Evolutionary conservation across 495 filamentous ascomycete genomes (phyloP).

Genomic region (Aspergillus kassunensis): DNA sequence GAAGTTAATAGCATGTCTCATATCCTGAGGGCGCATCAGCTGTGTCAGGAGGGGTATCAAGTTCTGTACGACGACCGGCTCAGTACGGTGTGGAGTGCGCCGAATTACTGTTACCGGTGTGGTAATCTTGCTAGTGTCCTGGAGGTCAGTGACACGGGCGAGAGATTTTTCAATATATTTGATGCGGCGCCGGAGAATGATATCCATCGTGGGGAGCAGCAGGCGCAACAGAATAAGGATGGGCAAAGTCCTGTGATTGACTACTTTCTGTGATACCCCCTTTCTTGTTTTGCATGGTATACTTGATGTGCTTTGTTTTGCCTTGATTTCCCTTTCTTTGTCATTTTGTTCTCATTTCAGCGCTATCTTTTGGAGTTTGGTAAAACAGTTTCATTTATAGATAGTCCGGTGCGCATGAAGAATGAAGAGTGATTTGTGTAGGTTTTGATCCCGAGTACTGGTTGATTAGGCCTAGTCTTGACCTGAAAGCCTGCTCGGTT

Average conservation of each 20-base stretch:
- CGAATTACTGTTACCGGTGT: constrained; percentile 95
- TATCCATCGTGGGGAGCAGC: constrained; percentile 70
- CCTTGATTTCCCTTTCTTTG: constrained; percentile 1
- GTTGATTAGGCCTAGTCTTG: background rate
- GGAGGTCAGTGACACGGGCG: constrained; percentile 87
- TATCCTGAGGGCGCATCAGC: constrained; percentile 92
- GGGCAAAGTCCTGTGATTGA: constrained; percentile 60
- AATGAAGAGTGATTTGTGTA: constrained; percentile 14
- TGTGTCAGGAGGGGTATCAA: constrained; percentile 96
- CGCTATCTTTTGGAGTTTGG: constrained; percentile 29
- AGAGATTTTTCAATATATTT: constrained; percentile 95
- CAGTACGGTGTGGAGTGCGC: constrained; percentile 95
- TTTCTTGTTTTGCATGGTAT: constrained; percentile 16
- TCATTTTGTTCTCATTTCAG: constrained; percentile 10
- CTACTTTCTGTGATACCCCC: constrained; percentile 66
- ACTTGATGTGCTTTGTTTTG: background rate
- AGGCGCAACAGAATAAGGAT: constrained; percentile 56
- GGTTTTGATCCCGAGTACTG: constrained; percentile 3
- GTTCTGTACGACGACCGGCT: constrained; percentile 90
- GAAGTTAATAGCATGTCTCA: constrained; percentile 96
- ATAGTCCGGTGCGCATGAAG: constrained; percentile 21
- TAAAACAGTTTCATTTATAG: constrained; percentile 27
- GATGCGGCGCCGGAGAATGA: constrained; percentile 96
- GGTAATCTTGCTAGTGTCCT: constrained; percentile 96
- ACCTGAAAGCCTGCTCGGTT: background rate